These are phyloP conservation scores for Phoma herbarum DNA, from an alignment of 2,329 filamentous ascomycete genomes.

Conservation along the genomic window DNA sequence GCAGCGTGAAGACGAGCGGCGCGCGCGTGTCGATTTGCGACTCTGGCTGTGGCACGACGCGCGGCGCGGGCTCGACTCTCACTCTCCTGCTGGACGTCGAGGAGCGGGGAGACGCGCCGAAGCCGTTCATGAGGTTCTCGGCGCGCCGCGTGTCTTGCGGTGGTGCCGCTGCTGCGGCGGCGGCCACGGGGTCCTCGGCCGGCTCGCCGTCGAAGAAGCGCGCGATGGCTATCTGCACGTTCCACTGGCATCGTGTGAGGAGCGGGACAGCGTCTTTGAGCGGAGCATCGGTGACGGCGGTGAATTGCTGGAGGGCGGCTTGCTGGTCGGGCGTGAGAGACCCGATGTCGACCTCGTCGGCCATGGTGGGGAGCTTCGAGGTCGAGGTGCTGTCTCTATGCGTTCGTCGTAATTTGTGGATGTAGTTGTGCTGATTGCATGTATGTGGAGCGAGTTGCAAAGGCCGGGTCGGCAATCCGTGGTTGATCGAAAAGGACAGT, in stretches of 20 bases:
- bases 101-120: slow-evolving; percentile 40
- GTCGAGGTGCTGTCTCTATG: neutral
- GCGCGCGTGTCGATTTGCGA: slow-evolving; percentile 72
- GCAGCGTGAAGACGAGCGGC: slow-evolving; percentile 76
- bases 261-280: slow-evolving; percentile 78
- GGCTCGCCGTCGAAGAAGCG: slow-evolving; percentile 98
- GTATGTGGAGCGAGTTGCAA: neutral
- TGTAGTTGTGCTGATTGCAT: neutral
- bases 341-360: slow-evolving; percentile 64
- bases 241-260: slow-evolving; percentile 91
- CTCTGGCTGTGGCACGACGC: slow-evolving; percentile 80
- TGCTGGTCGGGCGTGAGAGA: slow-evolving; percentile 81
- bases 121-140: slow-evolving; percentile 73
- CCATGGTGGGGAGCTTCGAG: slow-evolving; percentile 42
- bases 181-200: slow-evolving; percentile 76
- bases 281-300: slow-evolving; percentile 85
- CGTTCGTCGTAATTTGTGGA: neutral
- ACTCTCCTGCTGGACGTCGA: slow-evolving; percentile 43
- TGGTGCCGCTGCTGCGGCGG: slow-evolving; percentile 57
- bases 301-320: slow-evolving; percentile 86
- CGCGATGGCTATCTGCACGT: slow-evolving; percentile 93
- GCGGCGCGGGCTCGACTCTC: slow-evolving; percentile 74
- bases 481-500: slow-evolving; percentile 15
- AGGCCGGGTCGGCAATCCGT: neutral
- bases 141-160: slow-evolving; percentile 68